Percentiles rank a stretch among this genome's conserved stretches.
Conservation (phyloP, 192 early-diverging fungal genomes). For the Backusella macrospora region DNA sequence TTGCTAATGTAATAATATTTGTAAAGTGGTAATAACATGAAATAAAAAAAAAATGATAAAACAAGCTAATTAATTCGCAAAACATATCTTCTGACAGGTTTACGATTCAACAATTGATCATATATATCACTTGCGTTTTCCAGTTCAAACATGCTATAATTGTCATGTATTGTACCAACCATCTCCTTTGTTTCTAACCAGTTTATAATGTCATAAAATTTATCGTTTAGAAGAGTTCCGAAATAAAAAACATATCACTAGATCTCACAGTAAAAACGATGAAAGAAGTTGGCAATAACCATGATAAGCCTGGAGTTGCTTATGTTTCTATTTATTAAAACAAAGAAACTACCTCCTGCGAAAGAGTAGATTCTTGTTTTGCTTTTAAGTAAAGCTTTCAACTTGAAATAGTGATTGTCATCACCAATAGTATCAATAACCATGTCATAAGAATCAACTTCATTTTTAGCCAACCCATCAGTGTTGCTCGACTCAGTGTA, state of each 20-base stretch:
- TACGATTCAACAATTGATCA: background rate
- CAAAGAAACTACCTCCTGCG: background rate
- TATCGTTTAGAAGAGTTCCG: background rate
- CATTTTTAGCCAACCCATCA: constrained; percentile 15
- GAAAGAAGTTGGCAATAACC: background rate
- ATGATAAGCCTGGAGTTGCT: background rate
- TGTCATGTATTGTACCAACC: background rate
- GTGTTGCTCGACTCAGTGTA: constrained; percentile 49
- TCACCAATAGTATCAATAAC: constrained; percentile 47
- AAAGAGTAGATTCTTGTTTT: constrained; percentile 4
- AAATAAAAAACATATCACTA: background rate
- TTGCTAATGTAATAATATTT: no score
- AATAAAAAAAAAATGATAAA: no score
- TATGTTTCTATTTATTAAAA: background rate
- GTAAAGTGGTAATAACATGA: no score
- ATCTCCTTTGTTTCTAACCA: background rate
- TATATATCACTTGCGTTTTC: constrained; percentile 30
- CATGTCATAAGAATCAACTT: constrained; percentile 41
- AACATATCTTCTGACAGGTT: no score
- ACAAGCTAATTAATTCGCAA: no score
- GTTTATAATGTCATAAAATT: background rate
- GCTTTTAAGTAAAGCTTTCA: background rate
- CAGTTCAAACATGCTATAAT: constrained; percentile 22
- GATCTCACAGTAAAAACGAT: background rate
- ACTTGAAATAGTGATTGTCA: constrained; percentile 20